Base-by-base conservation (phyloP, 2,329 filamentous ascomycete genomes). In the Cryphonectria parasitica region DNA sequence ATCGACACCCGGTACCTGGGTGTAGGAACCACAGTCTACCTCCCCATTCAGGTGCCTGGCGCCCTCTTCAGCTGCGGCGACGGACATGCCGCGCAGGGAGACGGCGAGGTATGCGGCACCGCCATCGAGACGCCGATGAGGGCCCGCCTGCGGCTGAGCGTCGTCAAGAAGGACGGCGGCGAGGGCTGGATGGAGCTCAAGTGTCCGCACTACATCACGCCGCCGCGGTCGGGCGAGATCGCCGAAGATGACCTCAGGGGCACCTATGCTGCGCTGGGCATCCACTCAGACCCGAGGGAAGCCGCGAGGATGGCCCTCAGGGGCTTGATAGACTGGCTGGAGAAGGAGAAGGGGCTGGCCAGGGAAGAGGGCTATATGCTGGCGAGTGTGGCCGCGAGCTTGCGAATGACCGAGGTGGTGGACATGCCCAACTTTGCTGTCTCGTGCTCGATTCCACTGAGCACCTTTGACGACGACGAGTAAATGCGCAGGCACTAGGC, bases 51-150 rank as follows among this genome's bases (percentile, higher is more conserved):
- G 74, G 82, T 82, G 0, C 73, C 80, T 2, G 86, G 86, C 0
- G 86, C 84, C 0, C 77, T 87, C 17, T 86, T 88, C 75, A 86
- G 83, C 75, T 86, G 84, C 71, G 85, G 85, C 49, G 85, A 88
- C 74, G 85, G 85, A 0, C 86, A 88, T 75, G 85, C 84, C 3
- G 85, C 84, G 0, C 85, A 88, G 74, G 85, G 86, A 3, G 84
- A 87, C 71, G 86, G 86, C 3, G 86, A 87, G 73, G 83, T 87
- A 31, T 87, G 85, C 73, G 85, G 86, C 7, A 86, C 84, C n/a
- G 86, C 86, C 8, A 85, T 88, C 73, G 86, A 88, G 79, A 87
- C 85, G 36, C 81, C 84, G 1, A 83, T 86, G 78, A 81, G 78
- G 70, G 85, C 85, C 0, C 82, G 81, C 0, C 74, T 88, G 45